Evolutionary conservation across 2,329 filamentous ascomycete genomes (phyloP), one percentile per base, ranked within the genome.

Genomic region (Rhinocladiella similis): DNA sequence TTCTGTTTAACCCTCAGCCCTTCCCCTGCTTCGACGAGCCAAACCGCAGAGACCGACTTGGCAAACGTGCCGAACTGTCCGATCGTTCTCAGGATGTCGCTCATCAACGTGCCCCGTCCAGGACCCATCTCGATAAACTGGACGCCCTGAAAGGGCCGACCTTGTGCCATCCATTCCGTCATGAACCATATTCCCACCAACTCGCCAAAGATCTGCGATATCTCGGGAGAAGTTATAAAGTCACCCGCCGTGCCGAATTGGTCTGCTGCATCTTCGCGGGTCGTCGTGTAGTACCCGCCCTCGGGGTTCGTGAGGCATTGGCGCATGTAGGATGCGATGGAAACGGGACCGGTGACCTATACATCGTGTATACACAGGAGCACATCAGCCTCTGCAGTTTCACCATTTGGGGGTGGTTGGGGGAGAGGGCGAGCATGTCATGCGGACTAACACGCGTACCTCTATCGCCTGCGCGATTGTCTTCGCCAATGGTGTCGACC

Each of bases 151-250:
- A 77, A 83, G 53, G 83, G 88, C 58, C 81, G 82, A 14, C 91
- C 92, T 72, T 99, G 94, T 39, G 89, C 88, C 72, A 97, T 89
- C 93, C 94, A 99, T 79, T 99, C 94, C 41, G 93, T 87, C 50
- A 97, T 87, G 60, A 96, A 87, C 94, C 94, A 99, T 65, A 99
- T 84, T 3, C 91, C 94, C 54, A 97, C 80, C 25, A 99, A 80
- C 75, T 99, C 94, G 20, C 94, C 94, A 74, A 99, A 99, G 12
- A 97, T 83, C 70, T 97, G 94, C 1, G 92, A 97, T 66, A 99
- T 97, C 73, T 99, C 94, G 0, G 94, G 94, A 0, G 92, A 97
- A 0, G 94, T 99, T 50, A 97, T 88, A 69, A 99, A 99, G 73
- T 99, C 94, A 22, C 94, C 94, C 68, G 90, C 89, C 53, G 83